Conservation (phyloP, 768 basidiomycete species). For the Obba rivulosa region DNA sequence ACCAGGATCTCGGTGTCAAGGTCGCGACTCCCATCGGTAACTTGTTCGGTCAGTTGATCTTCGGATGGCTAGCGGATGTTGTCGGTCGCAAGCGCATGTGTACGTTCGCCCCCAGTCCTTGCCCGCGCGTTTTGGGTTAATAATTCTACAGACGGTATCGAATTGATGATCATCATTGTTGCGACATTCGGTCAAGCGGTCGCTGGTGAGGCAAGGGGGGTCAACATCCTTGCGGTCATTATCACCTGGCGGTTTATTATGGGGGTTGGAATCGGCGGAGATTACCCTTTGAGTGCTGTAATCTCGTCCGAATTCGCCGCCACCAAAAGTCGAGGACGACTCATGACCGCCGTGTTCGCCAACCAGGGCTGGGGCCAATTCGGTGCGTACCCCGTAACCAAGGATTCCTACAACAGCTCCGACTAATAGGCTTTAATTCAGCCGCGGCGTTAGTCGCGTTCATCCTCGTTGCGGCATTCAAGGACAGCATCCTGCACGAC, state of each 20-base stretch:
- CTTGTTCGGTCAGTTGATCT: conserved; percentile 68
- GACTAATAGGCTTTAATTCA: conserved; percentile 20
- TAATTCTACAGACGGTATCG: conserved; percentile 50
- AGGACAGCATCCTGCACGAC: conserved; percentile 45
- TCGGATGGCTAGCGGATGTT: conserved; percentile 76
- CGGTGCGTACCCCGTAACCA: conserved; percentile 31
- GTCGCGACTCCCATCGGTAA: conserved; percentile 75
- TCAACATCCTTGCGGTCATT: conserved; percentile 69
- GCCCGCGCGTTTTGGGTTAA: not conserved
- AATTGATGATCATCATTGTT: conserved; percentile 78
- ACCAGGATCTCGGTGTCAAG: conserved; percentile 75
- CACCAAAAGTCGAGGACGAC: conserved; percentile 68
- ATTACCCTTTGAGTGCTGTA: conserved; percentile 81
- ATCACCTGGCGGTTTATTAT: conserved; percentile 83
- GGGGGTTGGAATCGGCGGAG: conserved; percentile 85
- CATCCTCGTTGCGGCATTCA: conserved; percentile 65
- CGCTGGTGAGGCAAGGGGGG: conserved; percentile 58
- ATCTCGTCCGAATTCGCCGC: conserved; percentile 89
- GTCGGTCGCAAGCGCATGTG: conserved; percentile 80
- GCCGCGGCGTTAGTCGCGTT: conserved; percentile 64
- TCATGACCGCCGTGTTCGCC: conserved; percentile 89
- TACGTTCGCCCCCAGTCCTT: conserved; percentile 29
- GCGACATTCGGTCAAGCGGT: conserved; percentile 78
- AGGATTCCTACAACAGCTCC: not conserved
- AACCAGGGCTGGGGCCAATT: conserved; percentile 87